Base-by-base conservation (phyloP, 768 basidiomycete species). In the Xerocomellus intermedius region DNA sequence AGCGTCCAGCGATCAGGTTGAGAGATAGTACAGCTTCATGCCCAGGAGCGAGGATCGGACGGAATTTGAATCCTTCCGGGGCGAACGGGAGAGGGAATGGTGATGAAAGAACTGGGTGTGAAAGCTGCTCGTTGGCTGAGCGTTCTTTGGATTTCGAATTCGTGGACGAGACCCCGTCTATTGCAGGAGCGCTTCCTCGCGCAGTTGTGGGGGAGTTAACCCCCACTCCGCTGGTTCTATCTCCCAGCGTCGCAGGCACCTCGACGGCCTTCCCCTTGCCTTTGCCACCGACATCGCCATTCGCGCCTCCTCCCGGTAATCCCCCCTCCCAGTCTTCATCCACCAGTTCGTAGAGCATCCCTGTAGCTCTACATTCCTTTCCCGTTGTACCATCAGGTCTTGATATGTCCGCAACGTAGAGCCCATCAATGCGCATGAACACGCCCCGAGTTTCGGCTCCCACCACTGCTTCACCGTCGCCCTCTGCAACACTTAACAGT, bases 311-410 rank as follows among this genome's bases (percentile, higher is more conserved):
- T 22, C 68, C 69, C 17, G 78, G 82, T 3, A 32, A 8, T 21
- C 61, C 59, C 3, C 38, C 62, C 43, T 80, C 83, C 85, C 84
- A 92, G 54, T 87, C 87, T 47, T 78, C 75, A 56, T 91, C 91
- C 3, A 82, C 90, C 32, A 93, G 75, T 68, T 93, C 91, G 58
- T 86, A 92, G 48, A 92, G 69, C 79, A 82, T 81, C 22, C 91
- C 91, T 55, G 80, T 78, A n/a, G 80, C 82, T 57, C 88, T 76
- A 44, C 84, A 84, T 66, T 89, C 86, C 63, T 73, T 77, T 33
- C 73, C 78, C 32, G 67, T 64, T 5, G 64, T 63, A 5, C 81
- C 81, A 36, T 78, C 72, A 22, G 68, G 57, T 35, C 70, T 74
- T 7, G 72, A 61, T 4, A 79, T 73, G 33, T 91, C 86, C 35